Evolutionary conservation across 1,139 yeast species (phyloP), one percentile per base, ranked within the genome.

Genomic region (Scheffersomyces parashehatae): DNA sequence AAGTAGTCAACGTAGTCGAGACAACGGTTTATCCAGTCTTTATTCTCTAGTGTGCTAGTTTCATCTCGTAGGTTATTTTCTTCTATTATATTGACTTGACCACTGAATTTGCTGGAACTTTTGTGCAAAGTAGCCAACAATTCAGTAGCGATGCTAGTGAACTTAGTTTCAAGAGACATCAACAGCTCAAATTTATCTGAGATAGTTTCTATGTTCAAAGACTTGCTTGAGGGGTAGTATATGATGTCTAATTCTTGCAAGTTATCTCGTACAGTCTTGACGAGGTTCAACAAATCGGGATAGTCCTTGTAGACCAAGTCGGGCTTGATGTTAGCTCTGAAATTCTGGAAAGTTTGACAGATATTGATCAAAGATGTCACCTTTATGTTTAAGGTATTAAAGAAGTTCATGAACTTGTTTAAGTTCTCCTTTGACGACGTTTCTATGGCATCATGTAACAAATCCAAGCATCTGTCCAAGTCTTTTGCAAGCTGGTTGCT

Each of bases 231-330:
- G 7, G 61, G 58, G 28, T 40, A 42, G 42, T 56, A 58, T n/a
- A 49, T 34, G 32, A 49, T 26, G 13, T 44, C 44, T 3, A 51
- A 39, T 28, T 40, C 53, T 31, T 40, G 43, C 40, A 47, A 48
- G 36, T 44, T 51, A 39, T 40, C 36, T 6, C 42, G 39, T 10
- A 53, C 41, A 14, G 26, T 35, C n/a, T 32, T 38, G n/a, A 40
- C 37, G 26, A 47, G 47, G 10, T 41, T 42, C 28, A 42, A 40
- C 14, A 53, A 30, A 28, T 55, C 55, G 4, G 62, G 64, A 29
- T 56, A 51, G 41, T 55, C 59, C 15, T 51, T 51, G 43, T 54
- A 54, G n/a, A 50, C 42, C 37, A 64, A 48, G 37, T 55, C 57
- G 6, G 60, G 50, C 20, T 54, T 55, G 2, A 44, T 31, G 2